Evolutionary conservation across 163 green algal species (phyloP), one percentile per base, ranked within the genome.

Genomic region (Coccomyxa subellipsoidea): DNA sequence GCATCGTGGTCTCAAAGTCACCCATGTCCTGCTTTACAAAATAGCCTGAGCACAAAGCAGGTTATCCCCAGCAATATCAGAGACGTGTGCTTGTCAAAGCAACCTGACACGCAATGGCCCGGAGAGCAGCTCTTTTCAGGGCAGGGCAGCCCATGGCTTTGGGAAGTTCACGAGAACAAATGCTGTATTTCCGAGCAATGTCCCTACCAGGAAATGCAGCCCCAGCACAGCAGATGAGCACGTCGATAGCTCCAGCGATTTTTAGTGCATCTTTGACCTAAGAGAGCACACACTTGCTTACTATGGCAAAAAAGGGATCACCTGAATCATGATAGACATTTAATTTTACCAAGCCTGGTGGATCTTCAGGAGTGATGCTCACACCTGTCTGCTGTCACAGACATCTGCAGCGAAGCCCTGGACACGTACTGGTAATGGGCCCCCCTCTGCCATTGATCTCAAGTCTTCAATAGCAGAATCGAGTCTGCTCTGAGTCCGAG

Each of bases 191-290:
- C 37, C 9, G 79, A 37, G 29, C 39, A 53, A 66, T 36, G 7
- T 12, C 71, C 21, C 21, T 71, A 87, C 89, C 88, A 83, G 90
- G 89, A 25, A 85, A 79, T 5, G 85, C 86, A 8, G 84, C 38
- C 12, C 94, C 94, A 29, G 94, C 94, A 79, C 93, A 95, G 86
- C 88, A 94, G 0, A 97, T 81, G 8, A 96, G 69, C 0, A 97
- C 53, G 29, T 82, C 85, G 0, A 82, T 86, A 47, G 93, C 90
- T 40, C 76, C 86, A 31, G 85, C 78, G 32, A 83, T 34, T 1
- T 66, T 80, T 31, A 86, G 80, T 32, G 71, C 71, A 40, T 32
- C 66, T n/a, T 1, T 31, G 15, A 39, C 23, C 34, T 78, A 12
- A 3, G n/a, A n/a, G n/a, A n/a, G n/a, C n/a, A n/a, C n/a, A n/a